phyloP scores from a whole-genome alignment of 768 basidiomycete species.

The Tricholoma furcatifolium region DNA sequence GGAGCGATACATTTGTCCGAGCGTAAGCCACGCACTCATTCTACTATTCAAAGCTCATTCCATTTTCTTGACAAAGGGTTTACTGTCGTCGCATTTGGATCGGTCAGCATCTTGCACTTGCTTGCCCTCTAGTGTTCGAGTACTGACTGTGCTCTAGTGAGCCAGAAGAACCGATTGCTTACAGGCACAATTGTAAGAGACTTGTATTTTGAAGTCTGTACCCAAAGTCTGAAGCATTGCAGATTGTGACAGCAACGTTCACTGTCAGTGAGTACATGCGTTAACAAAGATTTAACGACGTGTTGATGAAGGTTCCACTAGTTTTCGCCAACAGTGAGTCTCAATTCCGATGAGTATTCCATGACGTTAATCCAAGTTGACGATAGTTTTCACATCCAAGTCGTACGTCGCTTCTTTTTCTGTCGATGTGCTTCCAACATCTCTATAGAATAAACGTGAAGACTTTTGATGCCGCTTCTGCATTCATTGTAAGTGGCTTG shows the following conservation, averaged over 20 bases:
- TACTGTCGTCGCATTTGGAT: conserved; percentile 3
- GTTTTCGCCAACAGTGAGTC: neutral
- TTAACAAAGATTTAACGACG: too few species aligned
- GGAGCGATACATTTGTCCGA: neutral
- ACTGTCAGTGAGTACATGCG: neutral
- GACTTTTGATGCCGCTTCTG: neutral
- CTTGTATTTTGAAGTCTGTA: neutral
- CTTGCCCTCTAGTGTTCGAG: neutral
- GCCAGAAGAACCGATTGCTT: neutral
- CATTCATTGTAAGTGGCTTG: neutral
- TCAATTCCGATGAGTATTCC: neutral
- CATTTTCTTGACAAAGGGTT: neutral
- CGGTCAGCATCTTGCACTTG: neutral
- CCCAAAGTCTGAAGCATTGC: neutral
- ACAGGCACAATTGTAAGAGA: neutral
- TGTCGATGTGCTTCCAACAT: neutral
- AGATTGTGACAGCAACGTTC: neutral
- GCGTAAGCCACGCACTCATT: neutral
- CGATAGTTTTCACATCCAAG: neutral
- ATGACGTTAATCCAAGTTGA: neutral
- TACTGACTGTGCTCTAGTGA: neutral
- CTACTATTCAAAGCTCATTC: neutral
- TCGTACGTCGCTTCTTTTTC: neutral
- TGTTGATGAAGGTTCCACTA: neutral
- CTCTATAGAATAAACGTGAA: too few species aligned